These are phyloP conservation scores for Luffa aegyptiaca DNA, from an alignment of 306 rosid genomes.

Conservation along the genomic window DNA sequence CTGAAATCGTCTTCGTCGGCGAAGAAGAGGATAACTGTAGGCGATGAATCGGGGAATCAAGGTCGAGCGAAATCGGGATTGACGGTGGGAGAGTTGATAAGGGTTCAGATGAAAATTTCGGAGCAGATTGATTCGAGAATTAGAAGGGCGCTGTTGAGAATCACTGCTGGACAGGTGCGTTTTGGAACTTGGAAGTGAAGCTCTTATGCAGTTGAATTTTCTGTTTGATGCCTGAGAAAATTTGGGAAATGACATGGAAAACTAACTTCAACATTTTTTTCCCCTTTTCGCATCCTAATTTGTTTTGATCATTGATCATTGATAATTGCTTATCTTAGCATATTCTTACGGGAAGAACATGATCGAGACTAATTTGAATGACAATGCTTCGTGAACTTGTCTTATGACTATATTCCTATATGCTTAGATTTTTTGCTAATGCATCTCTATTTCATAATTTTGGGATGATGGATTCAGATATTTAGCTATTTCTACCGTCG, in stretches of 20 bases:
- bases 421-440: neutral
- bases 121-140: constrained; percentile 78
- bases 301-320: neutral
- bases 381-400: neutral
- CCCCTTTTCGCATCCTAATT: neutral
- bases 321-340: neutral
- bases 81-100: constrained; percentile 71
- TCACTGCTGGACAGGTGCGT: constrained; percentile 85
- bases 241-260: neutral
- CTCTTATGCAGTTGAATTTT: neutral
- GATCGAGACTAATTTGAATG: neutral
- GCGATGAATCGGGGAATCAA: constrained; percentile 20
- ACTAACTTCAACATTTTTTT: neutral
- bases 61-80: constrained; percentile 36
- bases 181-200: neutral
- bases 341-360: neutral
- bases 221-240: neutral
- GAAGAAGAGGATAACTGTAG: constrained; percentile 20
- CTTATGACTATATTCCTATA: neutral
- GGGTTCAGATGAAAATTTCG: constrained; percentile 77
- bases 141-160: constrained; percentile 66
- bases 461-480: neutral
- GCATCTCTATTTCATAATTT: neutral
- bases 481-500: neutral
- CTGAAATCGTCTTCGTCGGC: constrained; percentile 51